Evolutionary conservation across 2,329 filamentous ascomycete genomes (phyloP).

Genomic region (Trichoderma afroharzianum): DNA sequence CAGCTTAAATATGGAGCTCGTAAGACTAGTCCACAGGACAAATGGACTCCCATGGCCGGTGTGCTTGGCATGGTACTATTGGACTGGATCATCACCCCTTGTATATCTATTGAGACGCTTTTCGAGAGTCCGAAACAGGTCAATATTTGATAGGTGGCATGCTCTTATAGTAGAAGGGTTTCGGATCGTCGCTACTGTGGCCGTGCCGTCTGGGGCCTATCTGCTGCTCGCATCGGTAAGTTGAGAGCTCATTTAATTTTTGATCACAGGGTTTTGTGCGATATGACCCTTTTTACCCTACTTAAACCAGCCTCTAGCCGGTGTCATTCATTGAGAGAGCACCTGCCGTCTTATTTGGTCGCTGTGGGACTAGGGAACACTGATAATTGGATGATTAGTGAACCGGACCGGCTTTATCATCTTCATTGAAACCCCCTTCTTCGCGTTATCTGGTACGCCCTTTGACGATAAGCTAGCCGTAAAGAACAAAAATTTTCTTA

Average conservation of each 20-base stretch:
- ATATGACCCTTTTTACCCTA: no score
- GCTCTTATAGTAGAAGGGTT: not conserved
- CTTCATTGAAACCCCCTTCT: no score
- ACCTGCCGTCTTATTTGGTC: not conserved
- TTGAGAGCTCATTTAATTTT: not conserved
- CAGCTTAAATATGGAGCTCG: not conserved
- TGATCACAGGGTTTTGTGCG: no score
- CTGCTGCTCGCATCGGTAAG: not conserved
- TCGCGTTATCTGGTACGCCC: not conserved
- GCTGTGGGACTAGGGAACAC: not conserved
- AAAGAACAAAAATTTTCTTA: no score
- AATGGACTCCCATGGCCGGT: not conserved
- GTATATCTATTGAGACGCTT: not conserved
- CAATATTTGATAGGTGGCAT: not conserved
- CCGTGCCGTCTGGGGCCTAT: no score
- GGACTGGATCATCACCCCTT: accelerated
- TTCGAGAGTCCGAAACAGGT: not conserved
- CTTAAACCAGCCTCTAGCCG: no score
- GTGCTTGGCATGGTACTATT: not conserved
- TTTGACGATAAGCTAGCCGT: not conserved
- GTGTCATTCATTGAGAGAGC: no score
- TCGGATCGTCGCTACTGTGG: not conserved
- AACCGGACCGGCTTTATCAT: not conserved
- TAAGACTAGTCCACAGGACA: not conserved
- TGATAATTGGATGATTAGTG: not conserved